Evolutionary conservation across 257 asterid genomes (phyloP), one percentile per base, ranked within the genome.

Genomic region (Eucommia ulmoides): DNA sequence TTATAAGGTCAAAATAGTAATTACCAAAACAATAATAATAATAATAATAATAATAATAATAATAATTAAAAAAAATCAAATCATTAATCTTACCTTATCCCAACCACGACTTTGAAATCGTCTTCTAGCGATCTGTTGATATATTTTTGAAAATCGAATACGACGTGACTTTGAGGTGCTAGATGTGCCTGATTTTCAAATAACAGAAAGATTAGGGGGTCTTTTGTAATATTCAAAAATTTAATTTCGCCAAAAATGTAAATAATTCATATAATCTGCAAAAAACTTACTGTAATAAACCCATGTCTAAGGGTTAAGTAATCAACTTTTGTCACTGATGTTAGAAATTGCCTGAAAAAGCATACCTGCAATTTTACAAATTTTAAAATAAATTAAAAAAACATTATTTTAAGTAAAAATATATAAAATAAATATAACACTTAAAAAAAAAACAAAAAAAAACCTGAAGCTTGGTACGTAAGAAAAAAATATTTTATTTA

Each of bases 311-410:
- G 67, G 16, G 98, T 89, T 58, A 89, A 58, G 44, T 82, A 89
- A 71, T 89, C 96, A 33, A 89, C 88, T 62, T 77, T 82, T 0
- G 98, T 88, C 14, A 89, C 96, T 14, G 98, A 89, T 54, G 84
- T 71, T 14, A 89, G 76, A 53, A 89, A 85, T 65, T 89, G 98
- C 19, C 96, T 73, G 46, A 89, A 72, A 74, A 89, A 89, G 60
- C 93, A 82, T 52, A 85, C 91, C 97, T 88, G 77, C 16, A 48
- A 54, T 42, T 16, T 4, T 2, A 42, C 5, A 26, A 41, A 33
- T 14, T 25, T 8, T 3, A 0, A 9, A 50, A 8, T 7, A 14
- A 45, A 12, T 3, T 19, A 18, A 24, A 7, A 23, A 3, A 51
- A 8, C 23, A 23, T 17, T 24, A 52, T 49, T 5, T 29, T 5